Conservation (phyloP, 257 asterid genomes). For the Nicotiana noctiflora region DNA sequence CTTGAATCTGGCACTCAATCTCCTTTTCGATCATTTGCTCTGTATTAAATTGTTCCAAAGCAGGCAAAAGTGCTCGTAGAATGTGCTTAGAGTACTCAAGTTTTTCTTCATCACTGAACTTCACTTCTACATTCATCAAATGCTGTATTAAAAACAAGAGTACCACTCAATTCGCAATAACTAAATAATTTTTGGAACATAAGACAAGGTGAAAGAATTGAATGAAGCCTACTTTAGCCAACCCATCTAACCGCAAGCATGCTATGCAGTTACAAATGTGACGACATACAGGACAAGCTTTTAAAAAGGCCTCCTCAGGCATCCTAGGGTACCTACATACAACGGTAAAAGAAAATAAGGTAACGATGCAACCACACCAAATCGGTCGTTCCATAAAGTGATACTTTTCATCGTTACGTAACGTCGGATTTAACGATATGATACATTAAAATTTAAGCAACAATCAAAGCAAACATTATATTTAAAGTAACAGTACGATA, state of each 20-base stretch:
- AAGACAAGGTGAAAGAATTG: not conserved
- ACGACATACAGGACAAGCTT: conserved; percentile 78
- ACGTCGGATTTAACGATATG: too few species aligned
- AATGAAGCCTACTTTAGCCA: conserved; percentile 35
- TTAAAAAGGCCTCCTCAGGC: conserved; percentile 57
- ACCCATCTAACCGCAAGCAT: conserved; percentile 64
- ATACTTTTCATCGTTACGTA: too few species aligned
- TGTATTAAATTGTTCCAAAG: conserved; percentile 39
- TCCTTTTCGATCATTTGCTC: conserved; percentile 63
- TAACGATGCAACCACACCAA: not conserved
- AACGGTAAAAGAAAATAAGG: not conserved
- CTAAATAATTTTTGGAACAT: not conserved
- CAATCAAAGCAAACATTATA: too few species aligned
- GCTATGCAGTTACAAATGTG: conserved; percentile 76
- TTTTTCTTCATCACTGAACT: conserved; percentile 32
- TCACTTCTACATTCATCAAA: conserved; percentile 31
- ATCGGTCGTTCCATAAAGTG: too few species aligned
- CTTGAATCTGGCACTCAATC: conserved; percentile 58
- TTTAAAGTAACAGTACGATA: too few species aligned
- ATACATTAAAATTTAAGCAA: too few species aligned
- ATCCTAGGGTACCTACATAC: conserved; percentile 62
- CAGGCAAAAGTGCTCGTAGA: conserved; percentile 61
- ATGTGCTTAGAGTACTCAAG: conserved; percentile 47
- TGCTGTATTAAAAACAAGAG: conserved; percentile 22
- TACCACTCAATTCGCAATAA: not conserved